These are phyloP conservation scores for Hymenotorrendiella dingleyae DNA, from an alignment of 2,329 filamentous ascomycete genomes.

Conservation along the genomic window DNA sequence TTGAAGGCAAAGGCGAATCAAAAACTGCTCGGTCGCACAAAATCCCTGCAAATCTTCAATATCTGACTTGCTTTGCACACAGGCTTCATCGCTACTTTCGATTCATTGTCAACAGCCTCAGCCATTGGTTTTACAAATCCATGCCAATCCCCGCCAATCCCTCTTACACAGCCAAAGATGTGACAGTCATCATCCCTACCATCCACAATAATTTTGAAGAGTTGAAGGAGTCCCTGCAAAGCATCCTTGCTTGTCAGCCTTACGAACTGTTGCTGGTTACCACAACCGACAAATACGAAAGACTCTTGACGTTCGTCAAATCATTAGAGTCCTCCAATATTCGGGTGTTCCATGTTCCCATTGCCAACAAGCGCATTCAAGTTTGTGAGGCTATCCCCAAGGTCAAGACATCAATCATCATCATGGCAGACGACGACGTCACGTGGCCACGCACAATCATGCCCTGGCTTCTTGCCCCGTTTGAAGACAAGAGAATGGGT, in stretches of 20 bases:
- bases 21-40: not conserved
- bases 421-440: conserved; percentile 95
- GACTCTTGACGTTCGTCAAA: conserved; percentile 60
- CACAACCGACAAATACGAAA: conserved; percentile 70
- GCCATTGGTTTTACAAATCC: conserved; percentile 82
- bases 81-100: conserved; percentile 87
- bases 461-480: conserved; percentile 88
- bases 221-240: conserved; percentile 72
- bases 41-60: not conserved
- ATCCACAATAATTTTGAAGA: conserved; percentile 84
- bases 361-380: conserved; percentile 93
- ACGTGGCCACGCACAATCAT: conserved; percentile 83
- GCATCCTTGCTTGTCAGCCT: conserved; percentile 65
- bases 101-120: conserved; percentile 75
- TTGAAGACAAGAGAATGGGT: conserved; percentile 77
- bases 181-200: conserved; percentile 90
- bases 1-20: not conserved
- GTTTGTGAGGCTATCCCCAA: conserved; percentile 86
- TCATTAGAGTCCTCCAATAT: conserved; percentile 56
- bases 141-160: conserved; percentile 77
- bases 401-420: conserved; percentile 75
- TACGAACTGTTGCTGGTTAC: conserved; percentile 79
- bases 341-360: conserved; percentile 67
- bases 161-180: conserved; percentile 62
- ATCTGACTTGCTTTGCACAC: conserved; percentile 3